Evolutionary conservation across 306 rosid genomes (phyloP).

Genomic region (Citrullus amarus): DNA sequence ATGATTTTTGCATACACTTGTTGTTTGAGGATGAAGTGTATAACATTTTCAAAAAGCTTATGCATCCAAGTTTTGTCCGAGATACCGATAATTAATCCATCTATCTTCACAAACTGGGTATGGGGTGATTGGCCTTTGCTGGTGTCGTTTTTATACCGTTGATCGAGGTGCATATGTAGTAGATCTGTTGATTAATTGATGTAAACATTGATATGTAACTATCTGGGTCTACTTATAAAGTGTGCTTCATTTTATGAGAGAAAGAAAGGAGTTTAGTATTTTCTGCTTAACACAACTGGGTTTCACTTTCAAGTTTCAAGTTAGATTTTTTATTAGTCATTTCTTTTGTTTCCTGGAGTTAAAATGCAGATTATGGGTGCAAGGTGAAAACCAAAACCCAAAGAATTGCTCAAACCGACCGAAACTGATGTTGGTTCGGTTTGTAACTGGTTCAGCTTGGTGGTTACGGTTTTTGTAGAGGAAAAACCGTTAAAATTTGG

Average conservation of each 20-base stretch:
- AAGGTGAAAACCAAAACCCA: too few relatives aligned
- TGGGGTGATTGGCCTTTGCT: not conserved
- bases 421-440: too few relatives aligned
- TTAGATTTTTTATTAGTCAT: too few relatives aligned
- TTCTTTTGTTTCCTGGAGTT: too few relatives aligned
- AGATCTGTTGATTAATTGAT: not conserved
- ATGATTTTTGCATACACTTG: not conserved
- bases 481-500: too few relatives aligned
- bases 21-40: not conserved
- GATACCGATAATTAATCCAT: not conserved
- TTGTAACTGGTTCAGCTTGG: too few relatives aligned
- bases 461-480: too few relatives aligned
- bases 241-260: not conserved
- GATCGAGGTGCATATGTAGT: not conserved
- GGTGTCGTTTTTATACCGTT: not conserved
- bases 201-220: not conserved
- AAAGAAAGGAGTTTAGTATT: not conserved
- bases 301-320: not conserved
- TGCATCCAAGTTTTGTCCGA: not conserved
- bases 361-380: too few relatives aligned
- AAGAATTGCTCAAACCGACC: too few relatives aligned
- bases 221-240: not conserved
- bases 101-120: not conserved
- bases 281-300: not conserved
- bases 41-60: not conserved